phyloP scores from a whole-genome alignment of 768 basidiomycete genomes.

The Gloeophyllum trabeum region DNA sequence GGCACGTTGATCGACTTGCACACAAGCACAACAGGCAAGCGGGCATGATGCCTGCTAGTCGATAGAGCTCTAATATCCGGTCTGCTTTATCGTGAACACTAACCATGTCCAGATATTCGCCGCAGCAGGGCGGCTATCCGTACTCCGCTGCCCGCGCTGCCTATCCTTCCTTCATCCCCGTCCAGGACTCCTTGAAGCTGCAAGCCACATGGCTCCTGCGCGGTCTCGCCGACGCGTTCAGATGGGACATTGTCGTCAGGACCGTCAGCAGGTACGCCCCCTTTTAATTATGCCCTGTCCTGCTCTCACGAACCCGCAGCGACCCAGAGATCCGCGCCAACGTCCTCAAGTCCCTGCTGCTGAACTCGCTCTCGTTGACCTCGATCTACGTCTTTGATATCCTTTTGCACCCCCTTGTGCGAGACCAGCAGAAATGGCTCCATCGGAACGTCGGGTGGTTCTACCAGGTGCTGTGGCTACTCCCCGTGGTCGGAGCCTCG shows the following conservation, averaged over 20 bases:
- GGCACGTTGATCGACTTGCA: too few relatives aligned
- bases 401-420: slow-evolving; percentile 56
- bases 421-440: slow-evolving; percentile 50
- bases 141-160: slow-evolving; percentile 30
- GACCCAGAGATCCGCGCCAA: slow-evolving; percentile 70
- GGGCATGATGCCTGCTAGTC: too few relatives aligned
- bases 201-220: slow-evolving; percentile 47
- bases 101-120: too few relatives aligned
- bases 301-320: slow-evolving; percentile 22
- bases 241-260: slow-evolving; percentile 55
- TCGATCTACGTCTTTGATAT: slow-evolving; percentile 73
- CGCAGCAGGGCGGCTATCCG: too few relatives aligned
- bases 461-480: slow-evolving; percentile 69
- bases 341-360: slow-evolving; percentile 61
- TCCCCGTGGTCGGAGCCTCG: slow-evolving; percentile 65
- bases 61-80: too few relatives aligned
- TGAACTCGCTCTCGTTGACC: slow-evolving; percentile 59
- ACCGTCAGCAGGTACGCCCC: slow-evolving; percentile 44
- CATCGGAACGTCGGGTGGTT: slow-evolving; percentile 67
- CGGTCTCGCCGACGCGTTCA: slow-evolving; percentile 61
- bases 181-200: slow-evolving; percentile 45
- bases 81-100: too few relatives aligned
- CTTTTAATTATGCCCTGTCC: slow-evolving; percentile 5
- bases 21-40: too few relatives aligned
- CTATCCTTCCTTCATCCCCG: slow-evolving; percentile 63